A percentile compares a stretch with the other conserved stretches of the same genome.
Conservation (phyloP, 768 basidiomycete species). For the Russula olivacea region DNA sequence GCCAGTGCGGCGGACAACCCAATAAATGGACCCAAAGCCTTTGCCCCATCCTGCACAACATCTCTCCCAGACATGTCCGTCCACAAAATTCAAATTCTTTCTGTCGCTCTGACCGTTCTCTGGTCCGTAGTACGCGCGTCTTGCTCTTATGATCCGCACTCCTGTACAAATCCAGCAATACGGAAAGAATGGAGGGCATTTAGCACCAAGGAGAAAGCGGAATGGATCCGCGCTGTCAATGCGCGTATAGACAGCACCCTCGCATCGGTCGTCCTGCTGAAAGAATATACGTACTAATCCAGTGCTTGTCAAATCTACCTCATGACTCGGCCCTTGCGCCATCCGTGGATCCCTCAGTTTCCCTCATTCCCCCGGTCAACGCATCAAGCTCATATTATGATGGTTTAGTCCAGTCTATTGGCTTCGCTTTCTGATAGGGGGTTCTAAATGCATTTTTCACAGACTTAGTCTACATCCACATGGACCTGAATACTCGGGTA, state of each 20-base stretch:
- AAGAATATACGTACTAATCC: background rate
- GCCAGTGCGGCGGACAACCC: background rate
- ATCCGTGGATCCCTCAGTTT: conserved; percentile 7
- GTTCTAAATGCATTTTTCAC: background rate
- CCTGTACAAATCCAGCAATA: conserved; percentile 24
- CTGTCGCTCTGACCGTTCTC: background rate
- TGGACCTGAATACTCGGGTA: conserved; percentile 28
- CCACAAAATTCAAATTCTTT: background rate
- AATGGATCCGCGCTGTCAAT: conserved; percentile 29
- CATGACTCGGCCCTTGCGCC: conserved; percentile 21
- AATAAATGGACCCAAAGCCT: background rate
- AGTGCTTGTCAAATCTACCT: conserved; percentile 13
- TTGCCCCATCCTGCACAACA: too few species aligned
- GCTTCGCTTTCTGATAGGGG: too few species aligned
- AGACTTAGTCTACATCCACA: conserved; percentile 29
- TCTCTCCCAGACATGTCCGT: background rate
- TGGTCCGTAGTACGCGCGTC: background rate
- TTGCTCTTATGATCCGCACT: background rate
- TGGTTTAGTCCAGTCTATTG: conserved; percentile 1
- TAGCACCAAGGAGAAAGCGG: conserved; percentile 18
- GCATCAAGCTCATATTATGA: conserved; percentile 22
- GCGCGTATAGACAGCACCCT: conserved; percentile 10
- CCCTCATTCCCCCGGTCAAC: conserved; percentile 22
- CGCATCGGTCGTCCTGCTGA: background rate
- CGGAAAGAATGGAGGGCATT: conserved; percentile 29